A percentile compares a stretch with the other conserved stretches of the same genome.
Conservation (phyloP, 164 flowering plant species). For the Tetracentron sinense region DNA sequence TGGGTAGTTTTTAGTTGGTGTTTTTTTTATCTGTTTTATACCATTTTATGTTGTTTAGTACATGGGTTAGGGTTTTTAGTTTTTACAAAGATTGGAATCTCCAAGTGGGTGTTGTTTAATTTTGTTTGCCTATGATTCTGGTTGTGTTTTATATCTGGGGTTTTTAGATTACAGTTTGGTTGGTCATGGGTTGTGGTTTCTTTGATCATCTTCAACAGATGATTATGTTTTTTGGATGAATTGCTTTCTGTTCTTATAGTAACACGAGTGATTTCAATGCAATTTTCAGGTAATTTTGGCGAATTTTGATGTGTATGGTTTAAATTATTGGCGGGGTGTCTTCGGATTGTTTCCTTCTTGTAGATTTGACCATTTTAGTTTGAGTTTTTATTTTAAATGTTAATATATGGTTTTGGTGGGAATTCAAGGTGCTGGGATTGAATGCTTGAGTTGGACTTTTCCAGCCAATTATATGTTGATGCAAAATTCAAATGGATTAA, state of each 20-base stretch:
- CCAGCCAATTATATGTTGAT: background rate
- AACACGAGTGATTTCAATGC: background rate
- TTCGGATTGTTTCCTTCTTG: too few relatives aligned
- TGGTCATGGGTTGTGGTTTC: background rate
- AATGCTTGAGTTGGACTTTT: background rate
- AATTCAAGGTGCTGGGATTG: background rate
- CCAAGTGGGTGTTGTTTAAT: background rate
- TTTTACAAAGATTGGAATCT: constrained; percentile 5
- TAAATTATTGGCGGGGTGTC: background rate
- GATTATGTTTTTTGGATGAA: background rate
- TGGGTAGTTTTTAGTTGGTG: constrained; percentile 10
- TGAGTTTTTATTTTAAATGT: background rate
- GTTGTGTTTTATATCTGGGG: constrained; percentile 6
- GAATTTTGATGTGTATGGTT: background rate
- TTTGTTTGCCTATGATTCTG: constrained; percentile 1
- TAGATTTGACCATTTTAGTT: too few relatives aligned
- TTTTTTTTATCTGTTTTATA: background rate
- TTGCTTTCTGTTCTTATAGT: background rate
- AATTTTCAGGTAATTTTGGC: background rate
- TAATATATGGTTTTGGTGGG: background rate
- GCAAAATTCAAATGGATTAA: constrained; percentile 3
- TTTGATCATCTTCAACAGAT: background rate
- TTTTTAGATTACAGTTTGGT: background rate
- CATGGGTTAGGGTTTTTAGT: background rate
- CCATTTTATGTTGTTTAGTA: background rate